A percentile compares a stretch with the other conserved stretches of the same genome.
phyloP scores from a whole-genome alignment of 805 yeast genomes.

The Starmerella khaoyaiensis region DNA sequence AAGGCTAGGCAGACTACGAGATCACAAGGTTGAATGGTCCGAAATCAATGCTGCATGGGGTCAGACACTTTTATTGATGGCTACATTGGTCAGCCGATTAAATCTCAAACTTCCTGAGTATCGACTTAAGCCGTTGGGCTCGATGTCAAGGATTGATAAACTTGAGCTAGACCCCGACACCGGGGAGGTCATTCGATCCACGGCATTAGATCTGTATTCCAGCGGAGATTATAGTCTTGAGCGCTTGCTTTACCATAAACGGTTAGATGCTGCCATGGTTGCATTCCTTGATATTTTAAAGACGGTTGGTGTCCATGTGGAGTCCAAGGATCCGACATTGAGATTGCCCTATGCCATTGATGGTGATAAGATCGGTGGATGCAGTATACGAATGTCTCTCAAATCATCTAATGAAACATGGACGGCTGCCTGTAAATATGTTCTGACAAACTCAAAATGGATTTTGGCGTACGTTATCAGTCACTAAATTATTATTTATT shows the following conservation, averaged over 20 bases:
- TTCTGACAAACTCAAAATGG: constrained; percentile 75
- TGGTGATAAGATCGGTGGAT: constrained; percentile 62
- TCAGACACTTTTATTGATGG: constrained; percentile 56
- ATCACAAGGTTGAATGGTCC: constrained; percentile 63
- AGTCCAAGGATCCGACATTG: constrained; percentile 36
- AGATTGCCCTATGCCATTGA: constrained; percentile 66
- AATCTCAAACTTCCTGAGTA: constrained; percentile 45
- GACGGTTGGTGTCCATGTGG: constrained; percentile 37
- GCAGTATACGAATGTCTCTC: constrained; percentile 56
- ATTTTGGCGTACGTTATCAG: constrained; percentile 46
- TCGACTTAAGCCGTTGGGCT: constrained; percentile 67
- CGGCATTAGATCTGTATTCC: constrained; percentile 45
- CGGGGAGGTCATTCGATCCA: constrained; percentile 27
- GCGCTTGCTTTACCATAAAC: constrained; percentile 57
- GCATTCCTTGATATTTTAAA: constrained; percentile 53
- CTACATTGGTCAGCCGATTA: constrained; percentile 49
- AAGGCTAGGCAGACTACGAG: constrained; percentile 57
- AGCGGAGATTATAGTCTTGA: constrained; percentile 64
- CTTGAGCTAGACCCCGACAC: constrained; percentile 31
- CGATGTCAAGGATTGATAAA: constrained; percentile 64
- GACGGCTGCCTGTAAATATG: constrained; percentile 78
- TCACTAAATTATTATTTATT: constrained; percentile 2
- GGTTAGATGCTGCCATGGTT: constrained; percentile 69
- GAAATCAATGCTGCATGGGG: constrained; percentile 90
- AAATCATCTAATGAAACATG: constrained; percentile 58